These are phyloP conservation scores for Sporothrix variecibatus DNA, from an alignment of 2,329 filamentous ascomycete species.

Conservation along the genomic window DNA sequence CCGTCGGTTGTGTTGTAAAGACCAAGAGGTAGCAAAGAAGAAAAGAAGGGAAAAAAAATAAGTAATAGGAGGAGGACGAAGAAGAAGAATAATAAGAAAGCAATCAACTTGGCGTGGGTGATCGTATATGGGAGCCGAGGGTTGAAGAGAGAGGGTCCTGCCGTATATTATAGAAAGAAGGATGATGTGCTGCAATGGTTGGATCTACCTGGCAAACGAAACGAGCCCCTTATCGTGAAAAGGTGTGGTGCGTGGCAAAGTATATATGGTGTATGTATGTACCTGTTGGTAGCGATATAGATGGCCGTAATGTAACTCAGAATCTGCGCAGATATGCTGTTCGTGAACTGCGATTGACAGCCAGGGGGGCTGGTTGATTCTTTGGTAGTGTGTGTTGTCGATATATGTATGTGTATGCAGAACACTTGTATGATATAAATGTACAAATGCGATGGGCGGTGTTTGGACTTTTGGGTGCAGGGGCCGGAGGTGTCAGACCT, in stretches of 20 bases:
- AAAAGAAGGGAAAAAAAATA: background rate
- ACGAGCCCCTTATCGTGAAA: background rate
- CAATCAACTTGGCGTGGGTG: background rate
- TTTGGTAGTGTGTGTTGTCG: background rate
- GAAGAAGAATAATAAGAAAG: background rate
- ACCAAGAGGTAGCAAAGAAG: background rate
- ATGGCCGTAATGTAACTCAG: background rate
- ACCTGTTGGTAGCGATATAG: background rate
- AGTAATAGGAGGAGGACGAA: background rate
- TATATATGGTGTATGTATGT: background rate
- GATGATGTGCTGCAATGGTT: background rate
- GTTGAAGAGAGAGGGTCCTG: conserved; percentile 13
- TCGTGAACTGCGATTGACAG: background rate
- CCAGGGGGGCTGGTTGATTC: background rate
- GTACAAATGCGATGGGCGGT: background rate
- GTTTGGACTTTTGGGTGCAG: background rate
- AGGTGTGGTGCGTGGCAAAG: background rate
- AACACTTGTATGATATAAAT: background rate
- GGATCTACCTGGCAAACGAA: background rate
- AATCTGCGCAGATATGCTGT: too few species aligned
- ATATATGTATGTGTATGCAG: background rate
- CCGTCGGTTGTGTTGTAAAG: background rate
- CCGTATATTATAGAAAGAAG: conserved; percentile 11
- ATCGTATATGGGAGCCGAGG: conserved; percentile 1
- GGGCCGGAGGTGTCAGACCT: conserved; percentile 17